Conservation (phyloP, 176 grass and related monocot genomes). For the Musa itinerans region DNA sequence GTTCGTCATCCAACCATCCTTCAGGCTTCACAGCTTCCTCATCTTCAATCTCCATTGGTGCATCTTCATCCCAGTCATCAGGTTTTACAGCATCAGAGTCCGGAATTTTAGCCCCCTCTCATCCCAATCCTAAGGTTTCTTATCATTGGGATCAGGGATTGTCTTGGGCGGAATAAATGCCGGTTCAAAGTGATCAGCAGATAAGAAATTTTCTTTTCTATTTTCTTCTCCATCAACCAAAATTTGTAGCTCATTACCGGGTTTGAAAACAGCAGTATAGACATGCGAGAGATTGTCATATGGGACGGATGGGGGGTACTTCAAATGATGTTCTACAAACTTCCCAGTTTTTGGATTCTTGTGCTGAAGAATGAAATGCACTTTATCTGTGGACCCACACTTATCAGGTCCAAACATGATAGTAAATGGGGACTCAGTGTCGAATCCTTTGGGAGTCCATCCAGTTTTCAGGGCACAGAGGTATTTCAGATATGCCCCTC, state of each 20-base stretch:
- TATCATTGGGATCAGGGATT: conserved; percentile 92
- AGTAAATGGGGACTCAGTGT: conserved; percentile 76
- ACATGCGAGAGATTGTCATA: conserved; percentile 85
- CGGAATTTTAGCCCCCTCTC: conserved; percentile 77
- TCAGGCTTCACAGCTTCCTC: conserved; percentile 80
- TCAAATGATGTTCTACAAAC: conserved; percentile 92
- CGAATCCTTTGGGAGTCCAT: conserved; percentile 70
- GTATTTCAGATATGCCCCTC: conserved; percentile 90
- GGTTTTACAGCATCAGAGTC: conserved; percentile 73
- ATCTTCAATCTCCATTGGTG: conserved; percentile 81
- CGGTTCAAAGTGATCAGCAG: conserved; percentile 82
- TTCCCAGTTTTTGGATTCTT: conserved; percentile 78
- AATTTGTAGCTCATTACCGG: conserved; percentile 71
- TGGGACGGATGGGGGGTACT: conserved; percentile 79
- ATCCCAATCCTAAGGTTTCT: conserved; percentile 97
- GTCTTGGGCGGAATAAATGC: conserved; percentile 79
- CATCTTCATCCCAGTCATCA: conserved; percentile 96
- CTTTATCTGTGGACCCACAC: conserved; percentile 94
- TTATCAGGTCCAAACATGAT: conserved; percentile 99
- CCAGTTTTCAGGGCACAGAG: conserved; percentile 52
- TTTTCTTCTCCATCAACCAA: conserved; percentile 87
- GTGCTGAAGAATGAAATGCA: conserved; percentile 94
- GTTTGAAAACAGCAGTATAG: conserved; percentile 84
- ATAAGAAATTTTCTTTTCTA: conserved; percentile 73
- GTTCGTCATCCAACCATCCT: conserved; percentile 93